Base-by-base conservation (phyloP, 139 green algal genomes). In the Picochlorum sp. region DNA sequence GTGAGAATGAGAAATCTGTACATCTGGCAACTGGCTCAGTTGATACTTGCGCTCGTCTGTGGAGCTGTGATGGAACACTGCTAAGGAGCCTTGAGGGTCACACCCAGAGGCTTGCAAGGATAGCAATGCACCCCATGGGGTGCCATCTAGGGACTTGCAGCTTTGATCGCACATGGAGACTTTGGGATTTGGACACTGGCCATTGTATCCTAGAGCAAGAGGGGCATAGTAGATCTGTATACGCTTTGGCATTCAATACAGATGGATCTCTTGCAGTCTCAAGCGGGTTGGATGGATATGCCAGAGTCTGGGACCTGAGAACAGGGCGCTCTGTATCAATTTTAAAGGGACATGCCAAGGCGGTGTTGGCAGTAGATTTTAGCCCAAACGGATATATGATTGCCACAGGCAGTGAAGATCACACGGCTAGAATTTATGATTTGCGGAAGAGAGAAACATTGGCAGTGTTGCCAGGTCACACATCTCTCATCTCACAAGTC, bases 151-250 rank as follows among this genome's bases (percentile, higher is more conserved):
- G 73, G 26, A 96, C 88, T 4, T 81, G 86, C 61, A 88, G 77
- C 63, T 99, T 89, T 69, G 94, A 99, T 75, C 68, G 67, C 44
- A 98, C 92, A 1, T 98, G 94, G 94, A 83, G 94, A 14, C 61
- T 99, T 62, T 99, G 94, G 94, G 89, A 98, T 69, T 52, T 89
- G 7, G 82, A 90, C 56, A 93, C 81, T 3, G 87, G 86, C 3
- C 23, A 58, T 5, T 86, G 88, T 65, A 65, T 99, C 52, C 70
- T 96, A 60, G 89, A 97, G 77, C 93, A 99, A 80, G 94, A 99
- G 74, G 94, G 94, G 7, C 93, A 98, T 85, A 88, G 73, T 59
- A 65, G 92, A 18, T 56, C 77, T 10, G 92, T 98, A 46, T 99
- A 99, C 68, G 62, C 77, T 1, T 72, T 98, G 37, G 84, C 82